Evolutionary conservation across 805 yeast species (phyloP), one percentile per base, ranked within the genome.

Genomic region (Candida orba): DNA sequence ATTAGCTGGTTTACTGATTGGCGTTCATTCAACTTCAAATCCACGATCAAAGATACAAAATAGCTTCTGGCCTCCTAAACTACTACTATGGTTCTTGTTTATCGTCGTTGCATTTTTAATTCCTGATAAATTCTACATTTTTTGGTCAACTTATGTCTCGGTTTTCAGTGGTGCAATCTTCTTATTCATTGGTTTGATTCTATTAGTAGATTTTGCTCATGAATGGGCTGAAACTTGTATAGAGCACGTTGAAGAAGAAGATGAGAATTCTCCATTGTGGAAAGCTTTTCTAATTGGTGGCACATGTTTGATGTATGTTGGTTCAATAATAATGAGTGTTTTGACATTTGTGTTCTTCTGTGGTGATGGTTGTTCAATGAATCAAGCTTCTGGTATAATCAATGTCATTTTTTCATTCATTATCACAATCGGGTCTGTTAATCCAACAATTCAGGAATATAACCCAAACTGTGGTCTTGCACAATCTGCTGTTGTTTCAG

Each of bases 181-280:
- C 65, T 76, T 91, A 32, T 80, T 93, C 14, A 86, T 93, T 48
- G 99, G 99, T 1, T 73, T 93, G 45, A 84, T 95, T 13, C 69
- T 93, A 40, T 68, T 93, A 39, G 97, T 93, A 29, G 99, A 93
- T 63, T 93, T 88, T 71, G 98, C 99, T 4, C 98, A 93, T 64
- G 91, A 91, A 53, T 93, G 97, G 96, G 97, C 98, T 0, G 99
- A 93, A 56, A 85, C 84, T 8, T 93, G 99, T 62, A 73, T 93
- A 42, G 89, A 83, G 51, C 85, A 88, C 54, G 87, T 93, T 35
- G 98, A 93, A 59, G 79, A 81, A 54, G 91, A 84, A 45, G 84
- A 79, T 37, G 79, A 77, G 43, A 53, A 64, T 41, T 64, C 71
- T 44, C 47, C 62, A 4, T 72, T 85, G 53, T 93, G 98, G 98